phyloP scores from a whole-genome alignment of 2,329 filamentous ascomycete species.

The Lasiodiplodia sp. region DNA sequence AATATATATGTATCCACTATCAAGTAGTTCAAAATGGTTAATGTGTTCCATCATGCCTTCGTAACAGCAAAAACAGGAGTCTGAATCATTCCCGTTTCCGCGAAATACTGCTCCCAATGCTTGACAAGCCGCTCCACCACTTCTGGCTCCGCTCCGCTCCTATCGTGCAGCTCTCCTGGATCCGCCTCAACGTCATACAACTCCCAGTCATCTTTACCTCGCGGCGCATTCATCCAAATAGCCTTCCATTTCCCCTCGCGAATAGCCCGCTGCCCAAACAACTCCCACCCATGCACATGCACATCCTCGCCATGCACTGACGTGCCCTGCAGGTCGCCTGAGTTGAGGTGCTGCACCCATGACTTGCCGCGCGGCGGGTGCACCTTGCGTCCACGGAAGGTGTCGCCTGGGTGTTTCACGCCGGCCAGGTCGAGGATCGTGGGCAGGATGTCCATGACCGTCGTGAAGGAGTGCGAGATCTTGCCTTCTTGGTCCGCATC shows the following conservation, averaged over 20 bases:
- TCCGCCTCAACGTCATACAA: slow-evolving; percentile 44
- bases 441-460: slow-evolving; percentile 49
- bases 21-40: too few relatives aligned
- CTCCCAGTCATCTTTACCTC: slow-evolving; percentile 43
- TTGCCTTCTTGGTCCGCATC: slow-evolving; percentile 21
- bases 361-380: slow-evolving; percentile 43
- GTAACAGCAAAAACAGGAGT: too few relatives aligned
- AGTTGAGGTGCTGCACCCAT: slow-evolving; percentile 39
- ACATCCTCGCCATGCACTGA: slow-evolving; percentile 37
- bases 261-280: slow-evolving; percentile 44
- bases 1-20: too few relatives aligned
- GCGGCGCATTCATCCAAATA: slow-evolving; percentile 39
- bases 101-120: slow-evolving; percentile 38
- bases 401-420: slow-evolving; percentile 40
- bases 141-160: slow-evolving; percentile 37
- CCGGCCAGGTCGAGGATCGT: slow-evolving; percentile 48
- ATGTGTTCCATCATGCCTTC: too few relatives aligned
- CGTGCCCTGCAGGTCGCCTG: not conserved
- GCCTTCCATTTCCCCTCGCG: slow-evolving; percentile 48
- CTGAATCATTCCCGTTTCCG: too few relatives aligned
- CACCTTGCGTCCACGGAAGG: slow-evolving; percentile 41
- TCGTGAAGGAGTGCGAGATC: slow-evolving; percentile 43
- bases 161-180: slow-evolving; percentile 44
- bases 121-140: slow-evolving; percentile 40
- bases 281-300: slow-evolving; percentile 44